Evolutionary conservation across 2,329 filamentous ascomycete species (phyloP).

Genomic region (Ampelomyces quisqualis): DNA sequence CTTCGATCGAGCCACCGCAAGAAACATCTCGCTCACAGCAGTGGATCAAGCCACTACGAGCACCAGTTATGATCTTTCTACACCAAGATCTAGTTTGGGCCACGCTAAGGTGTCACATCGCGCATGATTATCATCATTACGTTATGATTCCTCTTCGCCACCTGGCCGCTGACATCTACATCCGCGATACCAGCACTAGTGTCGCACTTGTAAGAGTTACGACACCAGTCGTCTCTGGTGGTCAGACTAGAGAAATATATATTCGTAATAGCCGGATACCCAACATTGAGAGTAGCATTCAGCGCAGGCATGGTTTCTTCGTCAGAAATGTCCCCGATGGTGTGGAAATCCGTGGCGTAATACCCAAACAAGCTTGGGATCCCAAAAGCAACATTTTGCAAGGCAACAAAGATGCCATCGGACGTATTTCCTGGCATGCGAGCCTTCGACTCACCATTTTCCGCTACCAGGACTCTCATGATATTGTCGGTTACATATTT

Average conservation of each 20-base stretch:
- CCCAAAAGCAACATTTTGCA: constrained; percentile 11
- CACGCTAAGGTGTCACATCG: constrained; percentile 9
- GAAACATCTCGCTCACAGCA: not conserved
- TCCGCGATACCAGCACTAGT: constrained; percentile 7
- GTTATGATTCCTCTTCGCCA: constrained; percentile 12
- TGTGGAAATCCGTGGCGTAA: not conserved
- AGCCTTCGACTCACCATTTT: constrained; percentile 3
- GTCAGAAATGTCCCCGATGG: constrained; percentile 6
- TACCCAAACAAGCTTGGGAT: constrained; percentile 10
- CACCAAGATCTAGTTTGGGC: constrained; percentile 9
- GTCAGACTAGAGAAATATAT: constrained; percentile 8
- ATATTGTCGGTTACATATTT: not conserved
- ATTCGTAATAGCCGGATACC: constrained; percentile 11
- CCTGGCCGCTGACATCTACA: constrained; percentile 10
- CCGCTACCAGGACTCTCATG: not conserved
- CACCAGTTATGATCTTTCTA: constrained; percentile 12
- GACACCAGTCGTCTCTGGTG: not conserved
- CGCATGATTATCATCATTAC: constrained; percentile 9
- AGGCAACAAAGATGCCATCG: not conserved
- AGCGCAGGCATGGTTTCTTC: constrained; percentile 13
- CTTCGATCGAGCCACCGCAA: not conserved
- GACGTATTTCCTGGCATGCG: constrained; percentile 7
- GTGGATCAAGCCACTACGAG: constrained; percentile 5
- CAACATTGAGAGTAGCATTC: constrained; percentile 5
- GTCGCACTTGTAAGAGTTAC: constrained; percentile 2